phyloP scores from a whole-genome alignment of 768 basidiomycete species.

The Mycena rebaudengoi region DNA sequence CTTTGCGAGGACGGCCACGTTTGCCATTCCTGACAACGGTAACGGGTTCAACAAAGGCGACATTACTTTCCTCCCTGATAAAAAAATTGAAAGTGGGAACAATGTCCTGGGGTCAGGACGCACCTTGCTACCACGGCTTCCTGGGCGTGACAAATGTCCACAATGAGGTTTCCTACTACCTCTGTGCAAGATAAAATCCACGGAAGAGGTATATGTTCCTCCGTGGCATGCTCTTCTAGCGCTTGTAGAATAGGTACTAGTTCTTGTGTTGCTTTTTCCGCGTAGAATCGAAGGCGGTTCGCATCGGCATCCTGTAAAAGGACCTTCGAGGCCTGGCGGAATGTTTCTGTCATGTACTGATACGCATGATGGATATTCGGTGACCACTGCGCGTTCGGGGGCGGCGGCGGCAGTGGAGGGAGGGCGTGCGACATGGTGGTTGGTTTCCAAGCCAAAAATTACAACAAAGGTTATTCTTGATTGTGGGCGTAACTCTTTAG shows the following conservation, averaged over 20 bases:
- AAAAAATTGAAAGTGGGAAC: neutral
- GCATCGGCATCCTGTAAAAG: neutral
- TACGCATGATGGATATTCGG: conserved; percentile 1
- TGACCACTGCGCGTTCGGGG: neutral
- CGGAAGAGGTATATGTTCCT: neutral
- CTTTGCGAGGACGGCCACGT: conserved; percentile 1
- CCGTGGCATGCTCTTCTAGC: neutral
- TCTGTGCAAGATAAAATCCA: conserved; percentile 1
- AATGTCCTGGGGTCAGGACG: neutral
- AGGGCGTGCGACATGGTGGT: conserved; percentile 4
- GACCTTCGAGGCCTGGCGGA: neutral
- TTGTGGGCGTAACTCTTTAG: no score
- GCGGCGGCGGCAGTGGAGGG: neutral
- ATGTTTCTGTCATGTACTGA: neutral
- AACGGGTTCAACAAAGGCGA: conserved; percentile 5
- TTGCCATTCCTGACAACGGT: neutral
- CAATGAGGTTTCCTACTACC: neutral
- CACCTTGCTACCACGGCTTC: neutral
- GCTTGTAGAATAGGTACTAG: neutral
- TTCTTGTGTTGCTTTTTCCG: neutral
- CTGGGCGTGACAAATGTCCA: neutral
- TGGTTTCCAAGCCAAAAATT: neutral
- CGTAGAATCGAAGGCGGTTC: neutral
- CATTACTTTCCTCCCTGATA: neutral
- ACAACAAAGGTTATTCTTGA: neutral